A percentile compares a stretch with the other conserved stretches of the same genome.
phyloP scores from a whole-genome alignment of 1,284 basidiomycete genomes.

The Dichomitus squalens region DNA sequence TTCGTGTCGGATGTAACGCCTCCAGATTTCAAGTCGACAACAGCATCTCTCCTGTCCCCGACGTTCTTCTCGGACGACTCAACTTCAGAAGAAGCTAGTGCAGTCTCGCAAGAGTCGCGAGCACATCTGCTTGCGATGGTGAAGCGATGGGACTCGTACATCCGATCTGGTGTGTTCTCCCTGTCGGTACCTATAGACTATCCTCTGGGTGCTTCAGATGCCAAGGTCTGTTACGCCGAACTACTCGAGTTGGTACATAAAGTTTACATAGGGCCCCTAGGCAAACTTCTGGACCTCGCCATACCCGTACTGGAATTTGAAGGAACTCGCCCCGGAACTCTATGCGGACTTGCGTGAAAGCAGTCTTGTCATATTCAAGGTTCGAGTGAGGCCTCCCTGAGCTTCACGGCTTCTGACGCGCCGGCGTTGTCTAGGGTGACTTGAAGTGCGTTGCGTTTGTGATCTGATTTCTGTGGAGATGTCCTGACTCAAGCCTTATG shows the following conservation, averaged over 20 bases:
- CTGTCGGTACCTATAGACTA: conserved; percentile 72
- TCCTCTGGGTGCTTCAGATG: conserved; percentile 54
- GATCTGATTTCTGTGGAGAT: background rate
- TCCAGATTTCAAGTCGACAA: conserved; percentile 65
- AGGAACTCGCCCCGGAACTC: conserved; percentile 58
- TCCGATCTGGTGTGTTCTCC: conserved; percentile 73
- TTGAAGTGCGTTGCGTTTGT: conserved; percentile 66
- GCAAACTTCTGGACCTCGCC: conserved; percentile 85
- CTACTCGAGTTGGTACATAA: background rate
- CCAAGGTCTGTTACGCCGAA: conserved; percentile 33
- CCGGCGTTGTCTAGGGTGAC: conserved; percentile 63
- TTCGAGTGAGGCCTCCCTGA: conserved; percentile 25
- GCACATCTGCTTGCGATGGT: conserved; percentile 63
- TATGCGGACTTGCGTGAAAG: conserved; percentile 63
- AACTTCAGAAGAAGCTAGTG: conserved; percentile 3
- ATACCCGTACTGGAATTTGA: conserved; percentile 83
- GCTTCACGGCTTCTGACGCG: background rate
- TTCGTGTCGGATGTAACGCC: conserved; percentile 93
- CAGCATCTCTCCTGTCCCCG: conserved; percentile 59
- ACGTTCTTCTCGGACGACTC: conserved; percentile 50
- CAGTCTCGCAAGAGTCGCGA: conserved; percentile 28
- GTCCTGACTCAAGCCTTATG: too few relatives aligned
- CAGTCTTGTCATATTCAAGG: conserved; percentile 91
- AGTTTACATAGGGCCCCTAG: conserved; percentile 13
- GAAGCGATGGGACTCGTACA: conserved; percentile 72